phyloP scores from a whole-genome alignment of 768 basidiomycete genomes.

The Tylopilus rubrobrunneus region DNA sequence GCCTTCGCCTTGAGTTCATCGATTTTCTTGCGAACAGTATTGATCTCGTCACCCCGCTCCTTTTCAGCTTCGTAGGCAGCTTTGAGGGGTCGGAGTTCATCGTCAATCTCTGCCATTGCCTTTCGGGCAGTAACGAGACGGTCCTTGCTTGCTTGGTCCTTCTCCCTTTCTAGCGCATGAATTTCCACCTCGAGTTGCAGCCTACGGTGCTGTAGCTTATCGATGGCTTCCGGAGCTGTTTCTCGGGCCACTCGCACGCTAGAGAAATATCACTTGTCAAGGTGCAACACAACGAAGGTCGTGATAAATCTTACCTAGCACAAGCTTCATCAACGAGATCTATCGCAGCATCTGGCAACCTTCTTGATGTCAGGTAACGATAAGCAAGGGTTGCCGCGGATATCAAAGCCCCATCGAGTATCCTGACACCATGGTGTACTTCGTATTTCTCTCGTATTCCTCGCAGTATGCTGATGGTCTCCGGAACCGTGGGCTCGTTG shows the following conservation, averaged over 20 bases:
- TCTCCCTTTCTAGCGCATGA: constrained; percentile 90
- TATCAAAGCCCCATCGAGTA: constrained; percentile 85
- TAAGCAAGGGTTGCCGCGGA: constrained; percentile 88
- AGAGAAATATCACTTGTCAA: not conserved
- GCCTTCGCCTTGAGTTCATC: constrained; percentile 91
- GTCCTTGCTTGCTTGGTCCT: constrained; percentile 84
- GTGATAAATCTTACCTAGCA: constrained; percentile 55
- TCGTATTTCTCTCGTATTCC: constrained; percentile 94
- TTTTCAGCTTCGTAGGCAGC: constrained; percentile 89
- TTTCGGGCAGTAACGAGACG: constrained; percentile 71
- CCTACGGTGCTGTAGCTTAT: constrained; percentile 83
- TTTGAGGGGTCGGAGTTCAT: constrained; percentile 76
- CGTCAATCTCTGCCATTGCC: constrained; percentile 78
- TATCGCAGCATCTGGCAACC: constrained; percentile 83
- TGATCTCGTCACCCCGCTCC: constrained; percentile 75
- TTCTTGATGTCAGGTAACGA: constrained; percentile 82
- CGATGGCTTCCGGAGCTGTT: constrained; percentile 91
- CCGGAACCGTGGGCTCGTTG: constrained; percentile 84
- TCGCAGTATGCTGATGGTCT: constrained; percentile 90
- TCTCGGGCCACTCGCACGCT: constrained; percentile 90
- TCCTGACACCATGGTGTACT: constrained; percentile 87
- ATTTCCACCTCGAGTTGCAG: constrained; percentile 93
- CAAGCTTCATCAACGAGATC: constrained; percentile 92
- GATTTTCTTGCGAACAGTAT: constrained; percentile 69
- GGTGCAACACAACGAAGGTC: not conserved